These are phyloP conservation scores for Tricholoma saponaceum DNA, from an alignment of 768 basidiomycete species.

Conservation along the genomic window DNA sequence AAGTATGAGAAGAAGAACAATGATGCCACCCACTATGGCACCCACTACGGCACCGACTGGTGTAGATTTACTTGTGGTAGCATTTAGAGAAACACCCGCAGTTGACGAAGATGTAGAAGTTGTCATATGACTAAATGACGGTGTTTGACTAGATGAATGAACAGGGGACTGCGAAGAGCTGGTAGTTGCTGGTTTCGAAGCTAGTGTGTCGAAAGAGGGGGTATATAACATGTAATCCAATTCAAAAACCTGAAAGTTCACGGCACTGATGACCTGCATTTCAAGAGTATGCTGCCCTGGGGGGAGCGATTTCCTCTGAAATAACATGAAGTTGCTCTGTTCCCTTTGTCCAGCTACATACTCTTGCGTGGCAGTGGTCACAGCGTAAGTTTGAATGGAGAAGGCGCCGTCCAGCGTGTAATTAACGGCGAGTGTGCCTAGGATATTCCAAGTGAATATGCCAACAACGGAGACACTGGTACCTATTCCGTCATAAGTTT, in stretches of 20 bases:
- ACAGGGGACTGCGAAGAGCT: too few species aligned
- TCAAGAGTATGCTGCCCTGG: constrained; percentile 21
- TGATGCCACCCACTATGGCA: constrained; percentile 5
- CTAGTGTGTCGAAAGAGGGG: constrained; percentile 16
- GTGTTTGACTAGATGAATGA: constrained; percentile 1
- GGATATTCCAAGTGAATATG: not conserved
- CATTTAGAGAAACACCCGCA: not conserved
- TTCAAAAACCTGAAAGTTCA: constrained; percentile 18
- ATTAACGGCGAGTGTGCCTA: not conserved
- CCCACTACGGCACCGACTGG: constrained; percentile 9
- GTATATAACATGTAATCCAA: constrained; percentile 24
- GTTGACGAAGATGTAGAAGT: not conserved
- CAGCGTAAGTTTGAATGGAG: too few species aligned
- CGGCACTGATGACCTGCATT: constrained; percentile 17
- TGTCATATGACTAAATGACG: too few species aligned
- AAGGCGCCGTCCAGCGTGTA: constrained; percentile 1
- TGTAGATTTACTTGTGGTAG: not conserved
- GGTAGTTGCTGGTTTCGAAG: not conserved
- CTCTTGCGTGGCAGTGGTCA: too few species aligned
- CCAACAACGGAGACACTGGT: not conserved
- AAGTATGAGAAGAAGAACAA: not conserved
- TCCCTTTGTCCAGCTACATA: too few species aligned
- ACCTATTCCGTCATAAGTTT: not conserved
- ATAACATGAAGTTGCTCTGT: not conserved
- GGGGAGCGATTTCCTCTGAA: constrained; percentile 5